Conservation (phyloP, 169 alveolate species). For the Pseudocohnilembus persalinus region DNA sequence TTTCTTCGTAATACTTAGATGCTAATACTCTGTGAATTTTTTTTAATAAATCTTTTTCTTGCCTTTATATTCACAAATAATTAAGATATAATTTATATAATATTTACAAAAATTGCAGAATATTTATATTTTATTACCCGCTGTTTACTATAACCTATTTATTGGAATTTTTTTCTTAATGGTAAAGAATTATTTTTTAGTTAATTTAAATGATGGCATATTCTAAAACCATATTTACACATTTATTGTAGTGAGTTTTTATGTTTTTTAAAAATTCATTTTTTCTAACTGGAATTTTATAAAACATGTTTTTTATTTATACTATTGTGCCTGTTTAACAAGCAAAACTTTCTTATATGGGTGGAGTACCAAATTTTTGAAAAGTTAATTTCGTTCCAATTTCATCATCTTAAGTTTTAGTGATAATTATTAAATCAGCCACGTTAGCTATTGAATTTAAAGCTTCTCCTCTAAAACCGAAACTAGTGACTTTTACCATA, state of each 20-base stretch:
- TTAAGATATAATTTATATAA: too few relatives aligned
- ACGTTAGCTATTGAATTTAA: slow-evolving; percentile 75
- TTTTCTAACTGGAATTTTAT: slow-evolving; percentile 63
- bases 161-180: slow-evolving; percentile 11
- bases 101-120: too few relatives aligned
- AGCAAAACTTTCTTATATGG: slow-evolving; percentile 26
- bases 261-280: slow-evolving; percentile 53
- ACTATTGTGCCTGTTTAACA: slow-evolving; percentile 55
- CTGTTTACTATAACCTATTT: background rate
- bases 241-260: slow-evolving; percentile 50
- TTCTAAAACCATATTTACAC: slow-evolving; percentile 41
- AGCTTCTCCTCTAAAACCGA: slow-evolving; percentile 97
- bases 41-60: slow-evolving; percentile 29
- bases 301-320: slow-evolving; percentile 33
- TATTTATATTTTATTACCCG: background rate
- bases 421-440: slow-evolving; percentile 63
- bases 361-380: slow-evolving; percentile 29
- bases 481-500: slow-evolving; percentile 82
- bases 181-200: slow-evolving; percentile 30
- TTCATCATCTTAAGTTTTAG: slow-evolving; percentile 53
- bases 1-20: slow-evolving; percentile 24
- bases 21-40: slow-evolving; percentile 52
- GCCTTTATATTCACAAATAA: too few relatives aligned
- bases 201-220: slow-evolving; percentile 61
- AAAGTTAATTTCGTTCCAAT: slow-evolving; percentile 51